These are phyloP conservation scores for Colletotrichum plurivorum DNA, from an alignment of 2,329 filamentous ascomycete genomes.

Conservation along the genomic window DNA sequence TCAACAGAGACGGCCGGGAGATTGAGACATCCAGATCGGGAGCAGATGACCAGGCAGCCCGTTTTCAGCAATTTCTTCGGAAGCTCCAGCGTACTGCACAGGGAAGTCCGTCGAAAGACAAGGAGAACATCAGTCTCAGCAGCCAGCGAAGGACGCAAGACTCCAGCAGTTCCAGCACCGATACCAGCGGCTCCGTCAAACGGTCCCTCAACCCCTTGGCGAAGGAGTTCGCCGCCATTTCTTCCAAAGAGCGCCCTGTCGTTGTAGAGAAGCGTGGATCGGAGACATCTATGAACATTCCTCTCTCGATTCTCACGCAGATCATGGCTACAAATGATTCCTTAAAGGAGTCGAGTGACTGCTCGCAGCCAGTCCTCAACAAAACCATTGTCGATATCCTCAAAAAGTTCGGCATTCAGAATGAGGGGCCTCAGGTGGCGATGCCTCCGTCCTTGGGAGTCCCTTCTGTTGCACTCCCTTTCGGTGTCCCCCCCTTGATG, in stretches of 20 bases:
- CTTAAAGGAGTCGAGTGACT: background rate
- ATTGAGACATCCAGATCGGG: background rate
- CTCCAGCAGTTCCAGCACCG: conserved; percentile 18
- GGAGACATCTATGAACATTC: conserved; percentile 33
- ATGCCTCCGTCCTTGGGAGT: background rate
- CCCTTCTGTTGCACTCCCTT: background rate
- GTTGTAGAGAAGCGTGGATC: conserved; percentile 14
- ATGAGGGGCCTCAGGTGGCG: background rate
- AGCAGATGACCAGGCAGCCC: background rate
- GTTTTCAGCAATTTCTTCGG: conserved; percentile 31
- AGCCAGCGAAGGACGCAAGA: conserved; percentile 14
- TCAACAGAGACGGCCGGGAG: background rate
- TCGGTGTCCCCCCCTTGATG: background rate
- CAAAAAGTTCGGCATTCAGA: conserved; percentile 20
- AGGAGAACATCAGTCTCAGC: background rate
- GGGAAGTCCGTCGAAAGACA: background rate
- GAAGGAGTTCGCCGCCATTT: conserved; percentile 27
- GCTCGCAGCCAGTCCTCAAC: conserved; percentile 1
- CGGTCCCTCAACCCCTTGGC: conserved; percentile 34
- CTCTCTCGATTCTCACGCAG: conserved; percentile 25
- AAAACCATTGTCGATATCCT: conserved; percentile 31
- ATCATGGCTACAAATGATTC: conserved; percentile 8
- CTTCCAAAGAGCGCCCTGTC: conserved; percentile 7
- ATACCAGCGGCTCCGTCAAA: conserved; percentile 22
- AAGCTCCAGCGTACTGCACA: conserved; percentile 22